Evolutionary conservation across 1,284 basidiomycete species (phyloP), one percentile per base, ranked within the genome.

Genomic region (Tausonia pullulans): DNA sequence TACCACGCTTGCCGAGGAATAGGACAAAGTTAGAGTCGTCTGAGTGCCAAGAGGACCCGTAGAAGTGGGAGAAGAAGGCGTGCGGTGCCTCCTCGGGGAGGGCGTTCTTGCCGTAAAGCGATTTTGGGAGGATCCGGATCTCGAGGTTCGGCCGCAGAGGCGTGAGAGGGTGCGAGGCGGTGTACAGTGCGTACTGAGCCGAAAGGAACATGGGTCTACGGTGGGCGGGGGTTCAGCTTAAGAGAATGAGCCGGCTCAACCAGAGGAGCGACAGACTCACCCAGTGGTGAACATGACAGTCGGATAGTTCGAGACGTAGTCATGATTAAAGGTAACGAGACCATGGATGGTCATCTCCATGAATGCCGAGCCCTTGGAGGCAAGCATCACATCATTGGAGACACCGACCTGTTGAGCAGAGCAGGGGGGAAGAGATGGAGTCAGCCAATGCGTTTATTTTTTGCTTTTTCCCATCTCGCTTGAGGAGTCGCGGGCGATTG

Each of bases 231-330:
- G 1, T 9, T 49, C 48, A 49, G 48, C 48, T 9, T 2, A 14
- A 49, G 48, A 49, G 48, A 14, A 49, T 14, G 48, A 9, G 48
- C 27, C 9, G n/a, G 16, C 7, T 14, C n/a, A 46, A 50, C 16
- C 46, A 58, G 13, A 41, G 3, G 13, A 27, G 41, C 13, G 41
- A 44, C 5, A 27, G 7, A 67, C 70, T 68, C 55, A 79, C 1
- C 95, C 95, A 0, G 96, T 98, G 59, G 91, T 92, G 79, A 98
- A 98, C 95, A 98, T 98, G 78, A 98, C 95, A 48, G 95, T 98
- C 45, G 96, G 95, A 72, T 98, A 98, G 77, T 97, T 94, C 72
- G 92, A 84, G 62, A 96, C 75, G 84, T 90, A 98, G 63, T 85
- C 83, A 76, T 95, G 90, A 78, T 98, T 88, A 75, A 95, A 98